These are phyloP conservation scores for Backusella westeae DNA, from an alignment of 192 early-diverging fungal genomes.

Conservation along the genomic window DNA sequence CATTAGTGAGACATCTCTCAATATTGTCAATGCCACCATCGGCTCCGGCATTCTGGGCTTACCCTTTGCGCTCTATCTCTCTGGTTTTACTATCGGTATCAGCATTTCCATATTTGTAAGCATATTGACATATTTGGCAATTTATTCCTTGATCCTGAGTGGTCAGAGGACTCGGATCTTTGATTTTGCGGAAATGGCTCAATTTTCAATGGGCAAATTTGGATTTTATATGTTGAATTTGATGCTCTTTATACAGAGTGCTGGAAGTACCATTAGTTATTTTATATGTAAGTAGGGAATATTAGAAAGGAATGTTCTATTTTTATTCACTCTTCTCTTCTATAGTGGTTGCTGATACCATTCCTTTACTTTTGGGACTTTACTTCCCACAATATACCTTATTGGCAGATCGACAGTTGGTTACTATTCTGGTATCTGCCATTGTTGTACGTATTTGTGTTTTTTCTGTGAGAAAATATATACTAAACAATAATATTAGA, in stretches of 20 bases:
- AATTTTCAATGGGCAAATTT: conserved; percentile 46
- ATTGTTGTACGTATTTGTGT: conserved; percentile 35
- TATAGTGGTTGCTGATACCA: conserved; percentile 48
- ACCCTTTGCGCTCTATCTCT: conserved; percentile 62
- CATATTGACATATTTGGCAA: conserved; percentile 44
- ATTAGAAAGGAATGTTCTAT: too few relatives aligned
- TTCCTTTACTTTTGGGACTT: conserved; percentile 39
- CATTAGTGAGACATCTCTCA: conserved; percentile 44
- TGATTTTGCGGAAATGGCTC: conserved; percentile 51
- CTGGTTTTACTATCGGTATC: conserved; percentile 59
- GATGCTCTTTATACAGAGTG: conserved; percentile 56
- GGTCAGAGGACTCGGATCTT: conserved; percentile 48
- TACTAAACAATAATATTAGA: conserved; percentile 19
- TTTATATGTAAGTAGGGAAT: conserved; percentile 36
- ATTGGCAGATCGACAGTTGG: conserved; percentile 28
- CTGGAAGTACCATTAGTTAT: conserved; percentile 64
- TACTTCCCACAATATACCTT: conserved; percentile 30
- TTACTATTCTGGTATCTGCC: conserved; percentile 38
- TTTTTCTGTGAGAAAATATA: background rate
- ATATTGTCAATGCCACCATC: conserved; percentile 68
- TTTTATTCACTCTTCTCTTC: background rate
- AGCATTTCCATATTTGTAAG: conserved; percentile 44
- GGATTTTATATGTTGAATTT: conserved; percentile 54
- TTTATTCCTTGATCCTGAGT: conserved; percentile 53
- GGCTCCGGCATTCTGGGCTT: conserved; percentile 68